phyloP scores from a whole-genome alignment of 2,329 filamentous ascomycete species.

The Calycina herbarum region DNA sequence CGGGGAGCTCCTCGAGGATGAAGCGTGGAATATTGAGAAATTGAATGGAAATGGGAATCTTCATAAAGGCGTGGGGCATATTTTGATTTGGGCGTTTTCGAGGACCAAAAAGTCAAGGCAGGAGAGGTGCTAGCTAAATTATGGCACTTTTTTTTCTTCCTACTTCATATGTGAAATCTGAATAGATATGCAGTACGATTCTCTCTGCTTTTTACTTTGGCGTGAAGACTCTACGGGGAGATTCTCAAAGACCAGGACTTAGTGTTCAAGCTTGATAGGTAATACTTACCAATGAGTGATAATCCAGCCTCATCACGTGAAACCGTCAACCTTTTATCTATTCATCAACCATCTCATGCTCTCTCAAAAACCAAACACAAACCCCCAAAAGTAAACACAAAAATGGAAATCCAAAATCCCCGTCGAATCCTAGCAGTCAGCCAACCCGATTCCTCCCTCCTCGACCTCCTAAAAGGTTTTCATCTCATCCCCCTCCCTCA shows the following conservation, averaged over 20 bases:
- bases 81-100: constrained; percentile 32
- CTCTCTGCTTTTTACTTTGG: neutral
- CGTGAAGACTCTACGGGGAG: no score
- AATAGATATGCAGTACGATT: neutral
- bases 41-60: constrained; percentile 7
- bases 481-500: neutral
- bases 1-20: constrained; percentile 34
- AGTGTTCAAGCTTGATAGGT: no score
- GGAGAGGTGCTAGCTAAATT: constrained; percentile 4
- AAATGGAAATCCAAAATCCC: constrained; percentile 48
- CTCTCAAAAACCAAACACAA: neutral
- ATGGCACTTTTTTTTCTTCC: neutral
- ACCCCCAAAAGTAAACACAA: constrained; percentile 11
- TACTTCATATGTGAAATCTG: neutral
- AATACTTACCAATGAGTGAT: neutral
- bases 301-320: constrained; percentile 5
- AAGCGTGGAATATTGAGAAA: constrained; percentile 12
- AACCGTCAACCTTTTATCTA: neutral
- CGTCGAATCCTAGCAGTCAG: constrained; percentile 58
- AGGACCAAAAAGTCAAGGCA: constrained; percentile 25
- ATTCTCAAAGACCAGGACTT: no score
- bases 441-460: constrained; percentile 43
- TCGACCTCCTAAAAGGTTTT: constrained; percentile 55
- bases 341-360: neutral
- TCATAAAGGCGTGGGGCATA: constrained; percentile 21